Base-by-base conservation (phyloP, 768 basidiomycete species). In the Psilocybe subaeruginosa region DNA sequence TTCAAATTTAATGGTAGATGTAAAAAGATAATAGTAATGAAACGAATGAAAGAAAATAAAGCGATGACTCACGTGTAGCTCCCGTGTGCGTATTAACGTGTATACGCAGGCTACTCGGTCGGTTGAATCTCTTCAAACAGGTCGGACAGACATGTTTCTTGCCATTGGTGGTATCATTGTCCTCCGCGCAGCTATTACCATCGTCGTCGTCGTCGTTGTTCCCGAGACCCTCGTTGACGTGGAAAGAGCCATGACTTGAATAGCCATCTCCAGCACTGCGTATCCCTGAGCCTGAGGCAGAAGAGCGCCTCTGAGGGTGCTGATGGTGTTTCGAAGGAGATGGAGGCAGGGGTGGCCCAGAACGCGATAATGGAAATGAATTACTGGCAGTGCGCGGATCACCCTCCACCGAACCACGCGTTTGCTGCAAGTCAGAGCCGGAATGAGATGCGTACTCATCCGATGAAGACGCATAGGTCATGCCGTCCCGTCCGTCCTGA, bases 61-160 rank as follows among this genome's bases (percentile, higher is more conserved):
- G 50, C 45, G 33, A 54, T 47, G n/a, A 78, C 87, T 70, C 69
- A 90, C 88, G 88, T 62, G 85, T 88, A 17, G 80, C 86, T 11
- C 88, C 88, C 3, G 86, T 88, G 68, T 90, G 88, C 1, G 85
- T 88, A 66, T 88, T 88, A 52, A 84, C 78, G 68, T 89, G 88
- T 45, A 88, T 88, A 29, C 81, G 75, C 51, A 89, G 76, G 69
- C 87, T 88, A 63, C 85, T 87, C 6, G 89, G 89, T 6, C 89
- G 79, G 70, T 88, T 88, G 73, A 90, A 89, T 5, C 87, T 78
- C 70, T 89, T 89, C 52, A 71, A 72, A 70, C 88, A 90, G 19
- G 80, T 82, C 0, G 77, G 72, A 58, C 83, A 85, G 17, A 84
- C 70, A 59, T 85, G 82, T 62, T 79, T 80, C 65, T 80, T 80